A percentile compares a stretch with the other conserved stretches of the same genome.
Evolutionary conservation across 139 green algal genomes (phyloP).

Genomic region (Haematococcus lacustris): DNA sequence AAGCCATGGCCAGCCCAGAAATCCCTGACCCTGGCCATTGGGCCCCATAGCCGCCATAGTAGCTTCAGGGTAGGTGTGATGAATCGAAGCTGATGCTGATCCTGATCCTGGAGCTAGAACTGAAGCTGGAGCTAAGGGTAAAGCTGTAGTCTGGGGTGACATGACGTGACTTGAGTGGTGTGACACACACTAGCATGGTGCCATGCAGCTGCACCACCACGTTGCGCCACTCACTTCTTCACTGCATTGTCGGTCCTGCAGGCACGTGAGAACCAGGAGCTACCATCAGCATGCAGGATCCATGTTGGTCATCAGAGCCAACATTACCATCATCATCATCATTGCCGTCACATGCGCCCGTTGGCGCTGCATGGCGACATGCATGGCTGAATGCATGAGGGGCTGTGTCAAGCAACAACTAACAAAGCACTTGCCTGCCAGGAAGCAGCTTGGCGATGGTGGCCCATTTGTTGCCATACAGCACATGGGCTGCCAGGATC

Average conservation of each 20-base stretch:
- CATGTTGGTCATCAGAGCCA: background rate
- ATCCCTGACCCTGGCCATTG: too few relatives aligned
- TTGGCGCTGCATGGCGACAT: background rate
- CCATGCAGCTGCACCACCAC: background rate
- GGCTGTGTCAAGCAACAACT: background rate
- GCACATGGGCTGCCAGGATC: conserved; percentile 6
- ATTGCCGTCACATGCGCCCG: background rate
- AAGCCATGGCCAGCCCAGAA: too few relatives aligned
- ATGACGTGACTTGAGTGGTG: background rate
- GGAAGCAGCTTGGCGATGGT: conserved; percentile 40
- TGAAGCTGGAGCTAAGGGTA: background rate
- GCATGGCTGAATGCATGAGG: background rate
- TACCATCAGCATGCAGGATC: background rate
- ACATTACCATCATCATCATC: background rate
- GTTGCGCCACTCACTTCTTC: conserved; percentile 25
- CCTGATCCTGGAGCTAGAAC: background rate
- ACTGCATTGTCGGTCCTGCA: conserved; percentile 37
- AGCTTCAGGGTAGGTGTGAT: too few relatives aligned
- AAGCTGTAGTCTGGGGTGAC: background rate
- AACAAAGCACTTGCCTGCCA: conserved; percentile 9
- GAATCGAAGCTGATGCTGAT: too few relatives aligned
- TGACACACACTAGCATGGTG: background rate
- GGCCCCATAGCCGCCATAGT: too few relatives aligned
- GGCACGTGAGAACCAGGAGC: background rate
- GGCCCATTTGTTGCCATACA: conserved; percentile 38